phyloP scores from a whole-genome alignment of 2,329 filamentous ascomycete genomes.

The Chaetomium sp. region DNA sequence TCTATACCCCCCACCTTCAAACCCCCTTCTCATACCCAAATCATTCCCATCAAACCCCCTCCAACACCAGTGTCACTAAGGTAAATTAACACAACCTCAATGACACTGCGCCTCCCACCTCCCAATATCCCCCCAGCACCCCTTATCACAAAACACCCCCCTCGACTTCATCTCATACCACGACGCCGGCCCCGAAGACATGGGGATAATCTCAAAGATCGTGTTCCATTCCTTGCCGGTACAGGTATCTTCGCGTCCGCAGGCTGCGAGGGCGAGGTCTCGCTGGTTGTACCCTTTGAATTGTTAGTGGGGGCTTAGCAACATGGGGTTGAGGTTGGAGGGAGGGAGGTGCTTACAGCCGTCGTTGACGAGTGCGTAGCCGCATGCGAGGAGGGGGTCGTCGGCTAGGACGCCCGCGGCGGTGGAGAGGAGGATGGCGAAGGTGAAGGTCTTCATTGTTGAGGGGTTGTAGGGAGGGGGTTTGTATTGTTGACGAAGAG shows the following conservation, averaged over 20 bases:
- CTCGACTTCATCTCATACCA: neutral
- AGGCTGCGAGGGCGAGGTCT: neutral
- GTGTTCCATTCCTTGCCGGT: constrained; percentile 8
- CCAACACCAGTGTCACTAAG: too few relatives aligned
- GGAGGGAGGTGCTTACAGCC: neutral
- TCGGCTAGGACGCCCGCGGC: neutral
- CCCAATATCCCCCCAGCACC: neutral
- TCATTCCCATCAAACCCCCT: too few relatives aligned
- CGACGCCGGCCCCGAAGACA: neutral
- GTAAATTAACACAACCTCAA: too few relatives aligned
- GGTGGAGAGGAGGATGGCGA: neutral
- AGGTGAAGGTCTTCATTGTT: constrained; percentile 2
- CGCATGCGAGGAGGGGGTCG: neutral
- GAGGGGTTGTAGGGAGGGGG: neutral
- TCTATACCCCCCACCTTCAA: too few relatives aligned
- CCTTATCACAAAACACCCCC: neutral
- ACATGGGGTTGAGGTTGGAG: neutral
- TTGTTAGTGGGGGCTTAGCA: neutral
- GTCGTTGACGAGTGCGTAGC: constrained; percentile 4
- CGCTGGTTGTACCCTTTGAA: neutral
- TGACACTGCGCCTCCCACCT: neutral
- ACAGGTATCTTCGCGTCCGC: constrained; percentile 5
- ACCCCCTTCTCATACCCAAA: too few relatives aligned
- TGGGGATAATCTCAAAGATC: neutral
- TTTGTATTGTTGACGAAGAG: too few relatives aligned